Conservation (phyloP, 1,284 basidiomycete species). For the Cryptococcus sp. region DNA sequence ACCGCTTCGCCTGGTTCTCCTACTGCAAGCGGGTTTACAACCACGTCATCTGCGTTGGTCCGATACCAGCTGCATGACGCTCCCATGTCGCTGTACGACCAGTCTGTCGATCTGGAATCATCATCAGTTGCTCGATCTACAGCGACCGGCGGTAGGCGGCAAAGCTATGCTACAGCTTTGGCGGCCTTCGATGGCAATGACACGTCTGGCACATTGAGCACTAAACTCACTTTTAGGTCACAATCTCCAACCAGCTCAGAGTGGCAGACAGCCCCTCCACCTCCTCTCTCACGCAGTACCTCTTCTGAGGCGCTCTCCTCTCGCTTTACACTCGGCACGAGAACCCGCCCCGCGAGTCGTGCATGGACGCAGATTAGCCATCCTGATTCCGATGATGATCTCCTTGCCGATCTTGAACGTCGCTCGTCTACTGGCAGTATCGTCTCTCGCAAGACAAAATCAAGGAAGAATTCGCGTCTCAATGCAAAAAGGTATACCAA, state of each 20-base stretch:
- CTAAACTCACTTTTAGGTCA: conserved; percentile 6
- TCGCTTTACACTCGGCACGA: conserved; percentile 14
- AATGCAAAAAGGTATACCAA: too few species aligned
- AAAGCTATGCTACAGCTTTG: too few species aligned
- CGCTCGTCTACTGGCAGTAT: conserved; percentile 35
- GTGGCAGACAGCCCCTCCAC: conserved; percentile 25
- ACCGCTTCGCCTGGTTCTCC: conserved; percentile 18
- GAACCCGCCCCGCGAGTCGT: conserved; percentile 10
- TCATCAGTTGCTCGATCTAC: too few species aligned
- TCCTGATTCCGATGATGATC: conserved; percentile 34
- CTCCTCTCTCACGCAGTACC: conserved; percentile 24
- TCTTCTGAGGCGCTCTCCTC: conserved; percentile 2
- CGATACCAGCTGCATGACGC: conserved; percentile 35
- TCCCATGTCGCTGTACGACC: conserved; percentile 16
- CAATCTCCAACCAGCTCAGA: conserved; percentile 10
- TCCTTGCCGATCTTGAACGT: conserved; percentile 42
- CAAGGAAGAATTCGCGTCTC: background rate
- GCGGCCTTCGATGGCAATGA: too few species aligned
- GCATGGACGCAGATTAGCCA: conserved; percentile 42
- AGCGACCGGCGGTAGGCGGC: too few species aligned
- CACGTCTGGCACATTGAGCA: background rate
- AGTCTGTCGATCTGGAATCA: background rate
- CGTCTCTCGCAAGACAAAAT: conserved; percentile 7
- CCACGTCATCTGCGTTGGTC: conserved; percentile 1
- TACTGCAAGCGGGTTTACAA: conserved; percentile 2